A percentile compares a stretch with the other conserved stretches of the same genome.
These are phyloP conservation scores for Candida succiphila DNA, from an alignment of 805 yeast genomes.

Conservation along the genomic window DNA sequence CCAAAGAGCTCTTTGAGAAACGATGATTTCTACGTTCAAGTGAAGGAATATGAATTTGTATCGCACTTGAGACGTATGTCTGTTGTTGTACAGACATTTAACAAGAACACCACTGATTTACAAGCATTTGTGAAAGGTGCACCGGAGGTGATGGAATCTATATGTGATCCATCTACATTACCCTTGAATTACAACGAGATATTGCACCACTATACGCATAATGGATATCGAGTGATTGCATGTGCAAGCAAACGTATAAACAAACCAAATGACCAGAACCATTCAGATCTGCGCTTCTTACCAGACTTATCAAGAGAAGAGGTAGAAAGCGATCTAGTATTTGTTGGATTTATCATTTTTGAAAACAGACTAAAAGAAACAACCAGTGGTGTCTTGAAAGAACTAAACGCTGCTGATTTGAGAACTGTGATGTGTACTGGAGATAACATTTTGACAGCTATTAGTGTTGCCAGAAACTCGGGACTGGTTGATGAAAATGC, in stretches of 20 bases:
- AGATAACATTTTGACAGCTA: conserved; percentile 88
- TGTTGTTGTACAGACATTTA: conserved; percentile 49
- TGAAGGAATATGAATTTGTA: conserved; percentile 68
- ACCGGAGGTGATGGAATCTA: conserved; percentile 80
- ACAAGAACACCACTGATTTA: conserved; percentile 24
- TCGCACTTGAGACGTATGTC: conserved; percentile 86
- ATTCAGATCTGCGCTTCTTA: conserved; percentile 34
- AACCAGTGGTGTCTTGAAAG: conserved; percentile 49
- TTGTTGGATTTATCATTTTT: conserved; percentile 84
- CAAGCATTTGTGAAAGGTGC: conserved; percentile 85
- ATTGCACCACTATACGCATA: conserved; percentile 79
- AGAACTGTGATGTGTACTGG: conserved; percentile 97
- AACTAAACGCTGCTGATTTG: conserved; percentile 57
- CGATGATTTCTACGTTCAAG: conserved; percentile 24
- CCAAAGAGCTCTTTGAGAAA: conserved; percentile 21
- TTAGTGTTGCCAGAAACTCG: conserved; percentile 86
- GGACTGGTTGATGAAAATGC: conserved; percentile 40
- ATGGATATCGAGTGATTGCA: conserved; percentile 92
- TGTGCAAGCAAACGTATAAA: conserved; percentile 54
- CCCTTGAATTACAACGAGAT: conserved; percentile 70
- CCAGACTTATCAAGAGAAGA: conserved; percentile 47
- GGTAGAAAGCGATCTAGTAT: conserved; percentile 60
- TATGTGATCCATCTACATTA: conserved; percentile 62
- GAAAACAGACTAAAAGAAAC: conserved; percentile 80
- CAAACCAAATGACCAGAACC: conserved; percentile 5